These are phyloP conservation scores for Trichoderma sp. DNA, from an alignment of 2,329 filamentous ascomycete species.

Conservation along the genomic window DNA sequence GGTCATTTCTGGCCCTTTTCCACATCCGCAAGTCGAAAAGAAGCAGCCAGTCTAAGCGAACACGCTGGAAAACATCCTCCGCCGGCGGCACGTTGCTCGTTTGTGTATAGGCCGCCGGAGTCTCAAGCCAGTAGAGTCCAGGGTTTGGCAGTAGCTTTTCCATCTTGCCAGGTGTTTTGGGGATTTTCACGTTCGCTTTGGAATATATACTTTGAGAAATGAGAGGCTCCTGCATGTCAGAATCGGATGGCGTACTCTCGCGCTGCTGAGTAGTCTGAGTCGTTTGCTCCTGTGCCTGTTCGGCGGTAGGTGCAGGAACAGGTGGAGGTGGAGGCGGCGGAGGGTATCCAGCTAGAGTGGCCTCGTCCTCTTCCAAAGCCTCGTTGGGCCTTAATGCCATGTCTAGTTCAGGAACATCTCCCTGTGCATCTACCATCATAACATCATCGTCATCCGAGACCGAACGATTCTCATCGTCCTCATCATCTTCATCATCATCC, in stretches of 20 bases:
- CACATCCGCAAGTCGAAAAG: conserved; percentile 93
- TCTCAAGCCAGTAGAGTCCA: conserved; percentile 83
- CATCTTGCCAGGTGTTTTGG: conserved; percentile 72
- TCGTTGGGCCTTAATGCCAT: conserved; percentile 58
- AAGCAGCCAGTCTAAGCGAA: conserved; percentile 91
- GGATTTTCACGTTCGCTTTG: conserved; percentile 71
- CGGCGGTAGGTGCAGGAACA: conserved; percentile 36
- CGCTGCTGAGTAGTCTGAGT: conserved; percentile 47
- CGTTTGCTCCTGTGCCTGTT: background rate
- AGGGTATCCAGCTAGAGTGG: conserved; percentile 73
- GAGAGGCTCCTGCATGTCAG: conserved; percentile 66
- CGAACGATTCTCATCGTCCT: conserved; percentile 46
- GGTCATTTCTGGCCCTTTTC: conserved; percentile 90
- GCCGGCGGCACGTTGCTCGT: conserved; percentile 66
- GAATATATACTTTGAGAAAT: conserved; percentile 62
- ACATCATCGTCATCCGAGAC: conserved; percentile 52
- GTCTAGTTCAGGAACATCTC: conserved; percentile 46
- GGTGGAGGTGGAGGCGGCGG: conserved; percentile 66
- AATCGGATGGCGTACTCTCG: conserved; percentile 70
- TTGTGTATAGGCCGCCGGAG: conserved; percentile 68
- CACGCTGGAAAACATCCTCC: conserved; percentile 86
- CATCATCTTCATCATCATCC: conserved; percentile 51
- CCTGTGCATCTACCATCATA: conserved; percentile 57
- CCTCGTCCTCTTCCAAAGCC: conserved; percentile 73
- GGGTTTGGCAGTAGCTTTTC: conserved; percentile 58